These are phyloP conservation scores for Orbilia blumenaviensis DNA, from an alignment of 2,329 filamentous ascomycete species.

Conservation along the genomic window DNA sequence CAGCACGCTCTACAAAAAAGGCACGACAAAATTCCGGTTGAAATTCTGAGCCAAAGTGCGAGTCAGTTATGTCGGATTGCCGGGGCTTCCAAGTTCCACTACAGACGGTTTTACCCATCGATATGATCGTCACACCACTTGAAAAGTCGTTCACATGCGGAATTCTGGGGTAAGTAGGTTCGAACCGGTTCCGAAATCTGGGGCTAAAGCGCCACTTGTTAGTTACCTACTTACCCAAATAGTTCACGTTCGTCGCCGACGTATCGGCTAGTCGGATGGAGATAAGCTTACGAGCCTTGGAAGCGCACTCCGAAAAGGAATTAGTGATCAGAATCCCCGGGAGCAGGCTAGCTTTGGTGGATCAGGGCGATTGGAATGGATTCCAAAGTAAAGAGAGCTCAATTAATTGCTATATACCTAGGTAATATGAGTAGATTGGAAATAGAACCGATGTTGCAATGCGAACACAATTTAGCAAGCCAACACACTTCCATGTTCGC, in stretches of 20 bases:
- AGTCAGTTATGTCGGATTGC: neutral
- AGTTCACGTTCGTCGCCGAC: neutral
- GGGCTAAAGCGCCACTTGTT: neutral
- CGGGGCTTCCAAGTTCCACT: neutral
- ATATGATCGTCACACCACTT: conserved; percentile 13
- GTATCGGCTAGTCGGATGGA: neutral
- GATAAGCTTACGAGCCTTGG: neutral
- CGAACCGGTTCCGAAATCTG: no score
- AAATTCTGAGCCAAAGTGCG: neutral
- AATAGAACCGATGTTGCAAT: no score
- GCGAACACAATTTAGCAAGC: no score
- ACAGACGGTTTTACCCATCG: neutral
- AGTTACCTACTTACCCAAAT: neutral
- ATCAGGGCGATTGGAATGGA: no score
- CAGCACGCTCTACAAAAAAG: neutral
- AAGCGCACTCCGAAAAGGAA: neutral
- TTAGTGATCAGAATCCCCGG: neutral
- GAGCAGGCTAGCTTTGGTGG: no score
- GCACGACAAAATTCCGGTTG: neutral
- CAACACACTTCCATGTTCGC: no score
- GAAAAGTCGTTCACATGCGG: neutral
- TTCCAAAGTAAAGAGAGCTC: no score
- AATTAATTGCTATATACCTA: no score
- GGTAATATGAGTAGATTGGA: no score
- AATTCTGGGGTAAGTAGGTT: no score